Percentiles rank a stretch among this genome's conserved stretches.
Conservation (phyloP, 139 green algal genomes). For the Micromonas commoda region DNA sequence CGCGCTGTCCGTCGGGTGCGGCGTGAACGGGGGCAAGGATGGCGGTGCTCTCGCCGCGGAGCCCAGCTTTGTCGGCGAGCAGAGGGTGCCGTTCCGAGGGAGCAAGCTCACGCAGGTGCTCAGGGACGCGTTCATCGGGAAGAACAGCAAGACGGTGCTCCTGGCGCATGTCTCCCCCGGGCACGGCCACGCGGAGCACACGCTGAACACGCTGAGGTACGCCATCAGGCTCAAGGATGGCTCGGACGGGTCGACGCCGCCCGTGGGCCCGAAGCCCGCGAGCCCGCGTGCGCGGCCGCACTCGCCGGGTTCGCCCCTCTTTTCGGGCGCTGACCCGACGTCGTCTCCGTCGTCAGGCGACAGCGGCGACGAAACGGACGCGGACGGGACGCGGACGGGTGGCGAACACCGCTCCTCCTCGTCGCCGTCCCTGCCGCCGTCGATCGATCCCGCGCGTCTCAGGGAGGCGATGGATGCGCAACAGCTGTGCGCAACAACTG, state of each 20-base stretch:
- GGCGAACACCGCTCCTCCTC: neutral
- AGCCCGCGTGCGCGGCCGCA: too few relatives aligned
- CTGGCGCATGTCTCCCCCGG: constrained; percentile 92
- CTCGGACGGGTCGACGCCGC: neutral
- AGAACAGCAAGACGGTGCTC: constrained; percentile 83
- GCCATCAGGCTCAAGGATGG: constrained; percentile 86
- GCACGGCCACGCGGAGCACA: constrained; percentile 80
- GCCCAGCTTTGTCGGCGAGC: constrained; percentile 44
- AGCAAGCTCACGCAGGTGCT: constrained; percentile 82
- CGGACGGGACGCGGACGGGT: neutral
- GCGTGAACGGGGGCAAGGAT: neutral
- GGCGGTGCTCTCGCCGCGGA: neutral
- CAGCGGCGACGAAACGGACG: neutral
- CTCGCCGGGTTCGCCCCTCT: too few relatives aligned
- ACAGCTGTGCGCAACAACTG: too few relatives aligned
- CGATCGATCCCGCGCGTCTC: neutral
- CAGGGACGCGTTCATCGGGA: constrained; percentile 63
- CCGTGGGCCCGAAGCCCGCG: neutral
- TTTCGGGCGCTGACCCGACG: too few relatives aligned
- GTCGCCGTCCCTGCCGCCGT: neutral
- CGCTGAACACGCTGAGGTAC: constrained; percentile 96
- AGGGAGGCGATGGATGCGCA: too few relatives aligned
- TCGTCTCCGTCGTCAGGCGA: too few relatives aligned
- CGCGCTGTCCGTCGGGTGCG: constrained; percentile 58
- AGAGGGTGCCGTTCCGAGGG: constrained; percentile 91